Evolutionary conservation across 305 asterid species (phyloP).

Genomic region (Lippia alba): DNA sequence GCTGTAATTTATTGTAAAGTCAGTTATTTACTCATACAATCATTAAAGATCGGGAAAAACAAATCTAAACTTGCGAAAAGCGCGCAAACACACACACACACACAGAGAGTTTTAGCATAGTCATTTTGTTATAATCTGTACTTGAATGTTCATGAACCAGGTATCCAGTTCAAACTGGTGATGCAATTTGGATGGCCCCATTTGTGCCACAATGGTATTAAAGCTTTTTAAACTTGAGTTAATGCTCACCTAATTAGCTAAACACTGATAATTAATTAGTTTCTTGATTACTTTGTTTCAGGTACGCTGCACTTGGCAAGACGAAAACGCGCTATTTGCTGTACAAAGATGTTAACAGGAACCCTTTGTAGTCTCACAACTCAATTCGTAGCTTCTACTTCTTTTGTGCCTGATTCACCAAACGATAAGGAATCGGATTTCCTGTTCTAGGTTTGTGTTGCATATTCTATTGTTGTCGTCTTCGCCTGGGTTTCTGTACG

Average conservation of each 20-base stretch:
- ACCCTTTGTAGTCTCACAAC: conserved; percentile 49
- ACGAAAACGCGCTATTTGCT: conserved; percentile 76
- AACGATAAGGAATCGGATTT: no score
- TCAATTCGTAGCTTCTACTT: not conserved
- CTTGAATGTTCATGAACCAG: conserved; percentile 41
- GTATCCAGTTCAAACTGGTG: conserved; percentile 96
- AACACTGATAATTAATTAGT: not conserved
- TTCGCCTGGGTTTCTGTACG: no score
- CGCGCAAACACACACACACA: conserved; percentile 29
- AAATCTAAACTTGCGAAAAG: not conserved
- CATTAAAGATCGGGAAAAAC: no score
- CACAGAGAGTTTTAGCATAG: conserved; percentile 2
- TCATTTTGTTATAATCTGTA: not conserved
- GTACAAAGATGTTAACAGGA: conserved; percentile 91
- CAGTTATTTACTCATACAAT: no score
- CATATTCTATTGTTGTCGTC: no score
- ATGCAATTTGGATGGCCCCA: conserved; percentile 98
- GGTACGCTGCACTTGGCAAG: conserved; percentile 98
- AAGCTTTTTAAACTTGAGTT: not conserved
- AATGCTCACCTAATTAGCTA: no score
- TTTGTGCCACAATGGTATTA: conserved; percentile 95
- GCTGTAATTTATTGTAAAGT: no score
- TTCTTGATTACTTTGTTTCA: conserved; percentile 37
- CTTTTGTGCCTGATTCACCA: no score
- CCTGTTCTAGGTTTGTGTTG: no score